Evolutionary conservation across 129 eudicot genomes (phyloP).

Genomic region (Deinandra increscens): DNA sequence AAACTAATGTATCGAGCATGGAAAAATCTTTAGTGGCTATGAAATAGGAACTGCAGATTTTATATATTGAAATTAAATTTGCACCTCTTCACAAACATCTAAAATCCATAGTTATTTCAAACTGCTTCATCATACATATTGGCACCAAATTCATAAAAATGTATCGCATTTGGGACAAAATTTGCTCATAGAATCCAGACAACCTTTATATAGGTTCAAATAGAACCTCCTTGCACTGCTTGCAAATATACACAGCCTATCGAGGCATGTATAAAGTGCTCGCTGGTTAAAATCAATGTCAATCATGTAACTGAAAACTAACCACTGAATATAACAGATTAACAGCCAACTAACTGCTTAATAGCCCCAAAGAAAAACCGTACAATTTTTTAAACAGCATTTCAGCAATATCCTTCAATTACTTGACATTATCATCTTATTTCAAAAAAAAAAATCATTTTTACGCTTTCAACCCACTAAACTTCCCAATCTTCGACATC

Average conservation of each 20-base stretch:
- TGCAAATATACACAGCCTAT: not conserved
- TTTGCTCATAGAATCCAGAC: not conserved
- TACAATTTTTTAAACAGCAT: not conserved
- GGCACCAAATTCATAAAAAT: not conserved
- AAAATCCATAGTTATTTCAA: not conserved
- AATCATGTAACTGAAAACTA: too few species aligned
- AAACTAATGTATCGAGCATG: not conserved
- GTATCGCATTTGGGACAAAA: not conserved
- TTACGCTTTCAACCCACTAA: conserved; percentile 3
- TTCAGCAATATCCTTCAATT: not conserved
- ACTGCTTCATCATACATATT: not conserved
- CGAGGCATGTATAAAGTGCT: too few species aligned
- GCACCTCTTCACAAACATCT: not conserved
- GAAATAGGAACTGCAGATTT: not conserved
- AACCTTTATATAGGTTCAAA: not conserved
- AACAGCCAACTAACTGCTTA: too few species aligned
- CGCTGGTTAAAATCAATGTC: too few species aligned
- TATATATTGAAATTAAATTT: too few species aligned
- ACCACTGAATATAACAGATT: too few species aligned
- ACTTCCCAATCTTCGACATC: not conserved
- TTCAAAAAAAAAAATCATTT: not conserved
- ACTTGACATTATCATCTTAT: not conserved
- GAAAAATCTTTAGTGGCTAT: not conserved
- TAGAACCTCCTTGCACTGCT: not conserved
- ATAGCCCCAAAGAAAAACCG: not conserved